Evolutionary conservation across 2,329 filamentous ascomycete species (phyloP).

Genomic region (Fusarium redolens): DNA sequence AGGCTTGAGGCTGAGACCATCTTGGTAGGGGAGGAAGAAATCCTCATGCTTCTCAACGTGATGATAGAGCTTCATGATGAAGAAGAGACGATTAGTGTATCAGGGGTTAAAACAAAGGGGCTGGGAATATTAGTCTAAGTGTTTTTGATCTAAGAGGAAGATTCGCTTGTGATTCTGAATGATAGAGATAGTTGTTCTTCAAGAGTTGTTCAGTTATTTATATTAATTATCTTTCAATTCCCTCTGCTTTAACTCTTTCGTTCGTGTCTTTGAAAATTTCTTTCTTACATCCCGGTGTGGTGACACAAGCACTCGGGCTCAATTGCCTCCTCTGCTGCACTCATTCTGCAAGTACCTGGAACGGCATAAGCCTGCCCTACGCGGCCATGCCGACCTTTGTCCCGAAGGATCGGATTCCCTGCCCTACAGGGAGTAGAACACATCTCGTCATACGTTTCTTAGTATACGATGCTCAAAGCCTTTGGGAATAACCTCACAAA

Average conservation of each 20-base stretch:
- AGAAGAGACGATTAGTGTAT: neutral
- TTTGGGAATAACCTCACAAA: neutral
- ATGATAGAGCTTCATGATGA: slow-evolving; percentile 6
- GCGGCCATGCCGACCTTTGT: neutral
- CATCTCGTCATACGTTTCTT: neutral
- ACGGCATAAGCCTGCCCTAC: neutral
- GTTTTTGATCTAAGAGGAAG: neutral
- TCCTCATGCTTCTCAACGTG: slow-evolving; percentile 17
- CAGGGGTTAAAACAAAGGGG: neutral
- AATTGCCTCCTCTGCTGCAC: neutral
- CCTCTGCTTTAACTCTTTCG: rapidly evolving
- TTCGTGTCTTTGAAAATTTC: neutral
- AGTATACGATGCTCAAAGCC: neutral
- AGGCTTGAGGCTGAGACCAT: neutral
- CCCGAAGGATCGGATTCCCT: neutral
- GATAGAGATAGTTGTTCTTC: neutral
- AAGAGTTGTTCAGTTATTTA: neutral
- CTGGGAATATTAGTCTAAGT: too few relatives aligned
- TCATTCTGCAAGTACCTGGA: neutral
- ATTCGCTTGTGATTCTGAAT: neutral
- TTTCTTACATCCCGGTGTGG: neutral
- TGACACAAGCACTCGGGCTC: neutral
- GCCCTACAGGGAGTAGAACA: neutral
- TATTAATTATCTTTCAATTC: rapidly evolving
- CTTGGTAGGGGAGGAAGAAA: slow-evolving; percentile 9